Evolutionary conservation across 495 filamentous ascomycete genomes (phyloP), one percentile per base, ranked within the genome.

Genomic region (Penicillium fimorum): DNA sequence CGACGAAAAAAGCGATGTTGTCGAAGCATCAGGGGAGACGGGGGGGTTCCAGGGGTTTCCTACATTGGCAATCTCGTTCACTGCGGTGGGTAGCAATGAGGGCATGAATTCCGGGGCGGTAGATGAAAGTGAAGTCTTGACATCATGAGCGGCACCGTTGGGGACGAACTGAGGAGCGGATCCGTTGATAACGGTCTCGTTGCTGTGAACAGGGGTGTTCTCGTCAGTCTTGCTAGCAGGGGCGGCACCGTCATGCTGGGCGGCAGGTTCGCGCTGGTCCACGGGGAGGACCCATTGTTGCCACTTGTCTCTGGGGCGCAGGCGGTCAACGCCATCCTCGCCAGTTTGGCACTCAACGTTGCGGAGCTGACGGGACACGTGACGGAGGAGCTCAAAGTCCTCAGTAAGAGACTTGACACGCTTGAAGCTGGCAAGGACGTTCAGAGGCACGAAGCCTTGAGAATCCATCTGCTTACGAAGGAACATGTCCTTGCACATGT

Each of bases 401-500:
- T 84, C 79, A 6, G 88, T 89, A 25, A 96, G 70, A 13, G 81
- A 72, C 72, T 85, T 88, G 65, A 98, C 86, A 47, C 93, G 86
- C 65, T 89, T 90, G 77, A 98, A 98, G 40, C 72, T 77, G 9
- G 89, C 86, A 57, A 98, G 85, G 42, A 96, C 76, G 25, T 69
- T 70, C 52, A 98, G 69, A 50, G 81, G 83, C n/a, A 96, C 92
- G 67, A 89, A 98, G 9, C 94, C 94, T 69, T 96, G 87, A 3
- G 84, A 88, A 66, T 98, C 93, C 95, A 98, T 97, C 50, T 91
- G 87, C 57, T 84, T 85, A 30, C 94, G 86, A 29, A 98, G 81
- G 71, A 84, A 97, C 61, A 87, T 80, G 64, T 98, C 94, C 72
- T 96, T 97, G 82, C 90, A 93, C 53, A 97, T 82, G 69, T 97